Percentiles rank a stretch among this genome's conserved stretches.
phyloP scores from a whole-genome alignment of 192 early-diverging fungal species.

The Paraglomus brasilianum region DNA sequence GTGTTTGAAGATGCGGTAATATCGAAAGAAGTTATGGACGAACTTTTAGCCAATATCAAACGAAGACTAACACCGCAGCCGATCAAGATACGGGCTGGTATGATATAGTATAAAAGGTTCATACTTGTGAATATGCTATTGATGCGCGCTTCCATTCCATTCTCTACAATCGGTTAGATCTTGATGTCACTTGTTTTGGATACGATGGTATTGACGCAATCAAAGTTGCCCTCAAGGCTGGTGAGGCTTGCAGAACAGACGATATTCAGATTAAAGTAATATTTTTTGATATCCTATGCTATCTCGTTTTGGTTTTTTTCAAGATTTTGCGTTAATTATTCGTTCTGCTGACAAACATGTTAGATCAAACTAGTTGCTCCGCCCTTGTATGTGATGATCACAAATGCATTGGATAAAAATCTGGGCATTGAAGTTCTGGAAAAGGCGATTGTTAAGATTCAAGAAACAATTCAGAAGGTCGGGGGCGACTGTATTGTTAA shows the following conservation, averaged over 20 bases:
- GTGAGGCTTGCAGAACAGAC: constrained; percentile 76
- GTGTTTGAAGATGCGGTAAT: constrained; percentile 84
- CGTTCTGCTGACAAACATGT: constrained; percentile 69
- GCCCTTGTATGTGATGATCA: constrained; percentile 91
- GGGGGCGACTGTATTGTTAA: constrained; percentile 76
- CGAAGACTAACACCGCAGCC: constrained; percentile 94
- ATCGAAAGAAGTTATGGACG: constrained; percentile 57
- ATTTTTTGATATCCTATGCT: constrained; percentile 46
- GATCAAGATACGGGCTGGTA: constrained; percentile 90
- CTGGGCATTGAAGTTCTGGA: constrained; percentile 86
- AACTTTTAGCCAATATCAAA: constrained; percentile 81
- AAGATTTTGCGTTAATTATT: constrained; percentile 64
- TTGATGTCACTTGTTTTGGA: constrained; percentile 91
- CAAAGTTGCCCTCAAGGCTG: constrained; percentile 82
- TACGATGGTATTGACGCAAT: constrained; percentile 97
- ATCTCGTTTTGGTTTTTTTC: constrained; percentile 70
- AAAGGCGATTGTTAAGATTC: constrained; percentile 78
- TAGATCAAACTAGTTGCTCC: constrained; percentile 89
- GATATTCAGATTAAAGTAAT: constrained; percentile 80
- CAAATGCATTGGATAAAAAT: constrained; percentile 80
- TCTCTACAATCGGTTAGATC: constrained; percentile 51
- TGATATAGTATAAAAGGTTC: constrained; percentile 2
- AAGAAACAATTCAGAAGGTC: constrained; percentile 71
- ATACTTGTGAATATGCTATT: background rate
- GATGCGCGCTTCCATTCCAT: background rate